Conservation (phyloP, 192 early-diverging fungal genomes). For the Funneliformis geosporum region DNA sequence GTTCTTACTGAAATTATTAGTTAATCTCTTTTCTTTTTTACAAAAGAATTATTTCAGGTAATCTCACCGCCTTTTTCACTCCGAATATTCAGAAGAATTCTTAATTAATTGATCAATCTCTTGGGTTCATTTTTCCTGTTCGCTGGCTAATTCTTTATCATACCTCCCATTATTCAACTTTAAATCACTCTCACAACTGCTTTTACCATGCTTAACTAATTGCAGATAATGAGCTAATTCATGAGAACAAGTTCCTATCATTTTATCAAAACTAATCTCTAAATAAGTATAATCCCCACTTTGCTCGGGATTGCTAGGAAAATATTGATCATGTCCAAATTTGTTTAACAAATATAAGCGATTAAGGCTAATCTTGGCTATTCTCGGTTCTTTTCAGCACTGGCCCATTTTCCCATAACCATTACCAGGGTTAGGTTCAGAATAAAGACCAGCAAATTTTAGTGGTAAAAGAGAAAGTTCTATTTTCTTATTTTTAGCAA, state of each 20-base stretch:
- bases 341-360: slow-evolving; percentile 26
- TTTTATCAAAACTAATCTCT: background rate
- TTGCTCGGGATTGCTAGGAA: no score
- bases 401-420: background rate
- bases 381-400: background rate
- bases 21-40: no score
- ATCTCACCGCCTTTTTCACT: background rate
- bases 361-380: background rate
- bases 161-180: background rate
- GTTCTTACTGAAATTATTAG: no score
- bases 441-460: background rate
- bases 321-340: background rate
- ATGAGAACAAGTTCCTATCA: slow-evolving; percentile 8
- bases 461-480: background rate
- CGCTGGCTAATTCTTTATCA: slow-evolving; percentile 1
- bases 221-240: slow-evolving; percentile 23
- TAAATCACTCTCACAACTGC: slow-evolving; percentile 25
- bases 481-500: background rate
- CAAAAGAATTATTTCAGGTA: no score
- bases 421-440: background rate
- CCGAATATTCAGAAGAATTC: background rate
- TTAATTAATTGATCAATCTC: slow-evolving; percentile 3
- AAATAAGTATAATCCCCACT: slow-evolving; percentile 7
- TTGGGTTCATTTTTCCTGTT: slow-evolving; percentile 5
- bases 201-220: slow-evolving; percentile 11